A percentile compares a stretch with the other conserved stretches of the same genome.
Conservation (phyloP, 768 basidiomycete genomes). For the Rhodotorula diobovata region DNA sequence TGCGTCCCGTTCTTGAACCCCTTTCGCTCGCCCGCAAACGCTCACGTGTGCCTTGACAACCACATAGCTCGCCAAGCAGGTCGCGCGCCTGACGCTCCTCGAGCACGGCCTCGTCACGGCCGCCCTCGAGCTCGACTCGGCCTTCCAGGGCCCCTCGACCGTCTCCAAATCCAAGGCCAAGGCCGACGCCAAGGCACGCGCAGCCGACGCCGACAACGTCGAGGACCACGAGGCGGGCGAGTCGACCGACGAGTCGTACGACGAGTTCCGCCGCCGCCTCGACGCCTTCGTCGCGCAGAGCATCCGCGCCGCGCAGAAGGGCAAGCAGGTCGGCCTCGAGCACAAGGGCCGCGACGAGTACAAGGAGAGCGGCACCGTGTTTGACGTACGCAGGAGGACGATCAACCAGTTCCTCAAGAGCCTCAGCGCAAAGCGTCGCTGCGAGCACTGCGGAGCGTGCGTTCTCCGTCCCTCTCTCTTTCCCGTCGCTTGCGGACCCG, state of each 20-base stretch:
- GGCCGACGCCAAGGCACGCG: conserved; percentile 48
- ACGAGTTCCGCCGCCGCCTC: conserved; percentile 61
- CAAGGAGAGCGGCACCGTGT: conserved; percentile 74
- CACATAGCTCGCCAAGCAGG: conserved; percentile 80
- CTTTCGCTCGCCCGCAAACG: not conserved
- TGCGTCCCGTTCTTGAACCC: conserved; percentile 39
- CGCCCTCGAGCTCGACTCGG: conserved; percentile 68
- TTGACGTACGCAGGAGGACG: conserved; percentile 74
- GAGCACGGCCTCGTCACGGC: conserved; percentile 83
- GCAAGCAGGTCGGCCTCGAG: conserved; percentile 47
- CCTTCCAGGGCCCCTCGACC: conserved; percentile 45
- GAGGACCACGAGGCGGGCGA: conserved; percentile 48
- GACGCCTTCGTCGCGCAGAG: conserved; percentile 58
- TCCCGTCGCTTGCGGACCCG: not conserved
- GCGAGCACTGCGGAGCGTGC: conserved; percentile 73
- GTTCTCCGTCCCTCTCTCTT: conserved; percentile 47
- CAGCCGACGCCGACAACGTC: conserved; percentile 46
- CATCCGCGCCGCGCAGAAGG: conserved; percentile 12
- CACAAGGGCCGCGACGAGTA: conserved; percentile 44
- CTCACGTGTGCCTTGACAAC: not conserved
- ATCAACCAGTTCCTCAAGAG: conserved; percentile 75
- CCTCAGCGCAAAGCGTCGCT: conserved; percentile 61
- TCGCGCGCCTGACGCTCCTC: conserved; percentile 77
- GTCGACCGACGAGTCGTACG: conserved; percentile 54
- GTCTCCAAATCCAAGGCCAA: conserved; percentile 27